These are phyloP conservation scores for Sanghuangporus weigelae DNA, from an alignment of 1,284 basidiomycete species.

Conservation along the genomic window DNA sequence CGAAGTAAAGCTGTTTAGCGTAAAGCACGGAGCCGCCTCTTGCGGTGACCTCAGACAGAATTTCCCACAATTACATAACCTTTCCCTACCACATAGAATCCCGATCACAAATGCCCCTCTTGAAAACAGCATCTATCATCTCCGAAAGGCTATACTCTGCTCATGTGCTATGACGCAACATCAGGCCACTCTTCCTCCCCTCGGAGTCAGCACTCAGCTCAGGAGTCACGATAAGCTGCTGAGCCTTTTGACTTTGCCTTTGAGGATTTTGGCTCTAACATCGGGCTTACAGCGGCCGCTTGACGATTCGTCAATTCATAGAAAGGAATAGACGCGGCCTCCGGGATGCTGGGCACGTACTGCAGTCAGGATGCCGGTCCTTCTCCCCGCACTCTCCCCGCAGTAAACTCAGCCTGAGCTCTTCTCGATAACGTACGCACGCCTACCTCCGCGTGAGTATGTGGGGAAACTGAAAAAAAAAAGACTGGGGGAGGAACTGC, in stretches of 20 bases:
- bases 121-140: too few relatives aligned
- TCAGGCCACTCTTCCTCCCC: background rate
- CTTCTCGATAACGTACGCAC: background rate
- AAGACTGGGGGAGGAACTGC: background rate
- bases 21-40: too few relatives aligned
- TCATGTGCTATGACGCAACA: background rate
- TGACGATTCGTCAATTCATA: background rate
- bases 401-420: background rate
- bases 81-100: too few relatives aligned
- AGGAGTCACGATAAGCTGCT: background rate
- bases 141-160: too few relatives aligned
- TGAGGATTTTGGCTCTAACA: background rate
- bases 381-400: background rate
- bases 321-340: too few relatives aligned
- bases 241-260: background rate
- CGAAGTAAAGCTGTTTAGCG: too few relatives aligned
- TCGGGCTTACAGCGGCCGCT: background rate
- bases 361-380: background rate
- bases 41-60: too few relatives aligned
- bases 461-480: background rate
- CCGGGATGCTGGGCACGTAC: background rate
- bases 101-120: too few relatives aligned
- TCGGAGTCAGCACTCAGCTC: background rate
- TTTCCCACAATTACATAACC: too few relatives aligned
- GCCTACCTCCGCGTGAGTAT: background rate